These are phyloP conservation scores for Phanerochaete sordida DNA, from an alignment of 768 basidiomycete species.

Conservation along the genomic window DNA sequence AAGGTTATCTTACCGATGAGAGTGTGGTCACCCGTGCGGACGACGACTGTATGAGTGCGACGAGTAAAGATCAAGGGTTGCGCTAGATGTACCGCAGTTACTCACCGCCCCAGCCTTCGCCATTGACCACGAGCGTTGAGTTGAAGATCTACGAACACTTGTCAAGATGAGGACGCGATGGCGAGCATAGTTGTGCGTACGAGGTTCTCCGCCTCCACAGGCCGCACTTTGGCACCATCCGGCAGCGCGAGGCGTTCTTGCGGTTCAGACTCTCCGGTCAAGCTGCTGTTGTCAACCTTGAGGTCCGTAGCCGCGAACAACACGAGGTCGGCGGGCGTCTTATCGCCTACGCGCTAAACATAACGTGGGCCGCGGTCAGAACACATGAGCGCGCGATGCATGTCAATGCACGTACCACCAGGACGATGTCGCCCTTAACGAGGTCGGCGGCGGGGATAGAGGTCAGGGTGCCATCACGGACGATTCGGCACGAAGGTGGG, in stretches of 20 bases:
- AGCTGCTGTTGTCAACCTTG: conserved; percentile 68
- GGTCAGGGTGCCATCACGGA: conserved; percentile 53
- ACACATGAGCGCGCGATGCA: background rate
- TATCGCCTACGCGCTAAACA: conserved; percentile 59
- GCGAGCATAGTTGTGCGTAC: conserved; percentile 30
- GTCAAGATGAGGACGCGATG: too few species aligned
- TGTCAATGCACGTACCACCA: conserved; percentile 39
- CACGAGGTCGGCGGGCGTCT: conserved; percentile 66
- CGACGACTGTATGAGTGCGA: conserved; percentile 42
- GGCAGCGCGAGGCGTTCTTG: conserved; percentile 52
- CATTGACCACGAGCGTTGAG: conserved; percentile 64
- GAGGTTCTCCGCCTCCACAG: conserved; percentile 65
- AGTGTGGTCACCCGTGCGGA: conserved; percentile 63
- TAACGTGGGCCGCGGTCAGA: background rate
- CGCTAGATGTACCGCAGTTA: conserved; percentile 4
- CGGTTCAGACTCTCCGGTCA: conserved; percentile 70
- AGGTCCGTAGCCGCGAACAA: conserved; percentile 58
- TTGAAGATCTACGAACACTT: conserved; percentile 59
- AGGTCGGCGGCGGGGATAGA: conserved; percentile 58
- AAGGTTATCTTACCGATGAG: conserved; percentile 45
- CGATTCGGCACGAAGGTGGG: conserved; percentile 61
- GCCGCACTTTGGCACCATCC: conserved; percentile 43
- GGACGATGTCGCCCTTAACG: conserved; percentile 65
- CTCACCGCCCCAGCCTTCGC: conserved; percentile 68
- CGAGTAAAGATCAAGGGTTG: background rate